phyloP scores from a whole-genome alignment of 2,329 filamentous ascomycete genomes.

The Sclerotinia borealis region DNA sequence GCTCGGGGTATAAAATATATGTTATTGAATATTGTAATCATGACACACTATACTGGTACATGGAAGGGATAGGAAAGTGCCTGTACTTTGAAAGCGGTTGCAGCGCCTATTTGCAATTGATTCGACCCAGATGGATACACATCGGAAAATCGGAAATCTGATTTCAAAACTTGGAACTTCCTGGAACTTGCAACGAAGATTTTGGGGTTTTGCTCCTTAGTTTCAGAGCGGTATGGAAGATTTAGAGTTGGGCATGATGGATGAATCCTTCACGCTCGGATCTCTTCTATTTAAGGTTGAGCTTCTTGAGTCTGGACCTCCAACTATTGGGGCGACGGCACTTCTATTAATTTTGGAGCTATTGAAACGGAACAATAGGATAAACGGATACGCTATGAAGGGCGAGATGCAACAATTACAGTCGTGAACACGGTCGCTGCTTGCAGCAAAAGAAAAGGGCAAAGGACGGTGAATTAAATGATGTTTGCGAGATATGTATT shows the following conservation, averaged over 20 bases:
- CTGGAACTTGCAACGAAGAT: not conserved
- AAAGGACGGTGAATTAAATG: not conserved
- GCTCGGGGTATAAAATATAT: not conserved
- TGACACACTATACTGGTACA: not conserved
- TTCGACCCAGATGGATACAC: not conserved
- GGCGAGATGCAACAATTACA: not conserved
- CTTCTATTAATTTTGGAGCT: not conserved
- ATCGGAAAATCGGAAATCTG: not conserved
- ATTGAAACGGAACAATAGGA: not conserved
- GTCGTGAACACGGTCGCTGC: not conserved
- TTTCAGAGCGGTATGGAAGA: not conserved
- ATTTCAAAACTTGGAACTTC: not conserved
- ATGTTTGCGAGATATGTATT: not conserved
- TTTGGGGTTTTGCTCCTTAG: not conserved
- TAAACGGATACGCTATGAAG: not conserved
- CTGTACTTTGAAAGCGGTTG: not conserved
- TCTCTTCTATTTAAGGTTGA: not conserved
- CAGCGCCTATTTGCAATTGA: not conserved
- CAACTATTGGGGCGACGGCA: not conserved
- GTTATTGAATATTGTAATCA: not conserved
- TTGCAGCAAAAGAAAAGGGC: not conserved
- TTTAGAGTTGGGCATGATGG: not conserved
- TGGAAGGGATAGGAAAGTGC: not conserved
- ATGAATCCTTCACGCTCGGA: not conserved
- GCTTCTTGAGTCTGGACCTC: not conserved